Conservation (phyloP, 2,329 filamentous ascomycete species). For the Hypoxylon sp. region DNA sequence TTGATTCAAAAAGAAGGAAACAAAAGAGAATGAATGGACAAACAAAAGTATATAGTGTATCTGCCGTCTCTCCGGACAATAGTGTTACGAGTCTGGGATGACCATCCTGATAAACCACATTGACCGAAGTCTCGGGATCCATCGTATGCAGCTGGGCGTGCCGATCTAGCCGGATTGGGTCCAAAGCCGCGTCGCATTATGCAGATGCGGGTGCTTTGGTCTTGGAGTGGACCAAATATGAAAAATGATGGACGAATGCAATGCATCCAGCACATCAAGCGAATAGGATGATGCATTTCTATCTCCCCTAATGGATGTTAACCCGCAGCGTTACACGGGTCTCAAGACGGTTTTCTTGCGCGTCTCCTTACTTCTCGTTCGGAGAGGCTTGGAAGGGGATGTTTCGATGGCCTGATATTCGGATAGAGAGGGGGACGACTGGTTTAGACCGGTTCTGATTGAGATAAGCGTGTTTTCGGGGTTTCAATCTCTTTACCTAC, state of each 20-base stretch:
- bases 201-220: conserved; percentile 38
- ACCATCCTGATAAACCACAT: conserved; percentile 9
- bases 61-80: background rate
- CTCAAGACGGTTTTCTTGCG: conserved; percentile 24
- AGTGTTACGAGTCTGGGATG: conserved; percentile 5
- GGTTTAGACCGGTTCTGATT: conserved; percentile 3
- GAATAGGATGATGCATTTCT: conserved; percentile 35
- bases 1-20: background rate
- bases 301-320: conserved; percentile 26
- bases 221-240: conserved; percentile 23
- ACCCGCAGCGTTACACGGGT: conserved; percentile 27
- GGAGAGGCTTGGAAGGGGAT: background rate
- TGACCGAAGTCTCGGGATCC: conserved; percentile 37
- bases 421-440: background rate
- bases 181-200: conserved; percentile 24
- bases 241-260: conserved; percentile 30
- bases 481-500: conserved; percentile 8
- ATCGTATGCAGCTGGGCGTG: conserved; percentile 4
- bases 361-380: conserved; percentile 16
- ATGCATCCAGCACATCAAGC: conserved; percentile 41
- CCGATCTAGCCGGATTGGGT: conserved; percentile 29
- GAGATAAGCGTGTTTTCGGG: conserved; percentile 20
- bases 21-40: background rate
- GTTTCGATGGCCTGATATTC: background rate
- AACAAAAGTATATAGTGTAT: background rate